Percentiles rank a stretch among this genome's conserved stretches.
These are phyloP conservation scores for Chalciporus sp. DNA, from an alignment of 1,284 basidiomycete species.

Conservation along the genomic window DNA sequence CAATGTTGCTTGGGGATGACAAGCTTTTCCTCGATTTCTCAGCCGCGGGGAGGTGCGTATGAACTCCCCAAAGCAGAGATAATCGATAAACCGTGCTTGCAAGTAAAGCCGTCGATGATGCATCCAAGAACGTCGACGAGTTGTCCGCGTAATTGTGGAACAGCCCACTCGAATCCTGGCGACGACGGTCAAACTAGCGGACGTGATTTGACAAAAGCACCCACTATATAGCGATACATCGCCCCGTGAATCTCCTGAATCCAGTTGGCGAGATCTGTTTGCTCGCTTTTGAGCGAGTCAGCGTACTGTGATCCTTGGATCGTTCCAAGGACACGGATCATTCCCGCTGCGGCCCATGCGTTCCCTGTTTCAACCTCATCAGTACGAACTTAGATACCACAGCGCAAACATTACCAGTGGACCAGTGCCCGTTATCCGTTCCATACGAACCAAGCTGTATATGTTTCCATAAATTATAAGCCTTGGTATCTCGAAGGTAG, in stretches of 20 bases:
- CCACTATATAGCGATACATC: conserved; percentile 61
- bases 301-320: conserved; percentile 65
- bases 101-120: conserved; percentile 74
- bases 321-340: conserved; percentile 80
- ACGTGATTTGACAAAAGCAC: conserved; percentile 6
- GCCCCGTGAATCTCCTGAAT: conserved; percentile 72
- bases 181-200: not conserved
- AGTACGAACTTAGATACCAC: not conserved
- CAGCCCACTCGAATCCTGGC: conserved; percentile 53
- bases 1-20: conserved; percentile 35
- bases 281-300: conserved; percentile 51
- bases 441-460: conserved; percentile 55
- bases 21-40: conserved; percentile 57
- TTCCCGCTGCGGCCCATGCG: conserved; percentile 85
- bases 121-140: conserved; percentile 68
- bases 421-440: conserved; percentile 70
- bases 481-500: conserved; percentile 51
- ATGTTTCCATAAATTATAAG: conserved; percentile 68
- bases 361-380: conserved; percentile 54
- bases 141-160: conserved; percentile 81
- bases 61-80: conserved; percentile 52
- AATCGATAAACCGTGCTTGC: conserved; percentile 78
- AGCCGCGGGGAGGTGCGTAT: conserved; percentile 57
- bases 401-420: conserved; percentile 54
- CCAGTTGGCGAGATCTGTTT: conserved; percentile 67